phyloP scores from a whole-genome alignment of 2,329 filamentous ascomycete species.

The Penicillium hordei region DNA sequence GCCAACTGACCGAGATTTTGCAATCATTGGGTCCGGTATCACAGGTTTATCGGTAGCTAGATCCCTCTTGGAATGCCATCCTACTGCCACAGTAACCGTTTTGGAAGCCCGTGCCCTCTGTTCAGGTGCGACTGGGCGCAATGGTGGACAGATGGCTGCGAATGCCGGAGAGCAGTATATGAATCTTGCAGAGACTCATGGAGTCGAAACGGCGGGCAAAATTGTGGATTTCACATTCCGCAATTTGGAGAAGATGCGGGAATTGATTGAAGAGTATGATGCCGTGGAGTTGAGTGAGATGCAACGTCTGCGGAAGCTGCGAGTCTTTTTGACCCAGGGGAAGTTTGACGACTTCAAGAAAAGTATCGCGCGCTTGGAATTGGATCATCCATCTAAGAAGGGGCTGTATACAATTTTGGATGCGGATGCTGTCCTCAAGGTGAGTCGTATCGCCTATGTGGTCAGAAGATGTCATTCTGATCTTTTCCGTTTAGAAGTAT shows the following conservation, averaged over 20 bases:
- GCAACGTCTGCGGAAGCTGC: conserved; percentile 25
- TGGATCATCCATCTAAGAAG: conserved; percentile 23
- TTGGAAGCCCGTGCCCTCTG: conserved; percentile 39
- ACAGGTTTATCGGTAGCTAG: conserved; percentile 35
- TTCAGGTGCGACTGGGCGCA: conserved; percentile 41
- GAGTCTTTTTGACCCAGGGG: conserved; percentile 25
- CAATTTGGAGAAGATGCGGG: conserved; percentile 40
- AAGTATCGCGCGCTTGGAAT: conserved; percentile 24
- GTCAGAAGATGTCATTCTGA: background rate
- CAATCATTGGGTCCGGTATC: conserved; percentile 41
- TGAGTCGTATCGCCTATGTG: background rate
- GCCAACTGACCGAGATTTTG: conserved; percentile 28
- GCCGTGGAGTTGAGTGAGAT: conserved; percentile 27
- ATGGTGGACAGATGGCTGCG: conserved; percentile 36
- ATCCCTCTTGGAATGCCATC: conserved; percentile 31
- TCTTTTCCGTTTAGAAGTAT: conserved; percentile 14
- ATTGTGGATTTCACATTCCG: conserved; percentile 41
- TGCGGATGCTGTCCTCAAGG: conserved; percentile 14
- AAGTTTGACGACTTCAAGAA: conserved; percentile 21
- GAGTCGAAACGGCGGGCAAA: conserved; percentile 34
- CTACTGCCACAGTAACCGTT: conserved; percentile 30
- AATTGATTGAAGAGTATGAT: conserved; percentile 37
- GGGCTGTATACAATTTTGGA: conserved; percentile 28
- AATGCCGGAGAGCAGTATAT: conserved; percentile 31
- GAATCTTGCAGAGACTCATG: conserved; percentile 21